Conservation (phyloP, 2,329 filamentous ascomycete species). For the Colletotrichum sp. region DNA sequence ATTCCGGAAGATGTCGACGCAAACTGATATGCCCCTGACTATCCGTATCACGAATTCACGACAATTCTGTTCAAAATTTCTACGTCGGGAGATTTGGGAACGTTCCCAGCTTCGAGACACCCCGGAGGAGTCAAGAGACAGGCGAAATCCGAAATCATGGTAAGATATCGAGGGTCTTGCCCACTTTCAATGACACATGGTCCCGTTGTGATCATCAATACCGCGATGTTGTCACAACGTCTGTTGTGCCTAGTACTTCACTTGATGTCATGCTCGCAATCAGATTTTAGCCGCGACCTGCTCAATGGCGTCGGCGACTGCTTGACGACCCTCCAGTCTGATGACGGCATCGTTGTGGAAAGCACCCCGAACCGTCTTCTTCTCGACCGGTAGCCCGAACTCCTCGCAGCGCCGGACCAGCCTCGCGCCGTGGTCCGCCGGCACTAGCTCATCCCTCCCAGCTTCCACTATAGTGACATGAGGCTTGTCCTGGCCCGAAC, state of each 20-base stretch:
- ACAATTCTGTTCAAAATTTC: neutral
- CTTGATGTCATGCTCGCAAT: slow-evolving; percentile 6
- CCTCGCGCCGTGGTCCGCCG: slow-evolving; percentile 50
- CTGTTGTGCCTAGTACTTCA: neutral
- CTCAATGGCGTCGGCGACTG: slow-evolving; percentile 50
- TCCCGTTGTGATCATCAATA: neutral
- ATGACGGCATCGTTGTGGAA: slow-evolving; percentile 64
- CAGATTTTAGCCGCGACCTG: slow-evolving; percentile 19
- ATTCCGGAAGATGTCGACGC: neutral
- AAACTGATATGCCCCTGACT: neutral
- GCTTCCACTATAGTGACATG: slow-evolving; percentile 52
- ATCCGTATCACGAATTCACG: neutral
- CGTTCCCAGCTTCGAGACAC: neutral
- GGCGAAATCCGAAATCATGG: neutral
- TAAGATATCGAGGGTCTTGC: neutral
- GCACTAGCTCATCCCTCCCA: slow-evolving; percentile 64
- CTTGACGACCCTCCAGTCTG: slow-evolving; percentile 46
- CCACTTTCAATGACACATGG: neutral
- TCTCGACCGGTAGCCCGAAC: slow-evolving; percentile 50
- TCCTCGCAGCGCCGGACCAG: slow-evolving; percentile 53
- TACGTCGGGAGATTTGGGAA: neutral
- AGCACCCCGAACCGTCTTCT: slow-evolving; percentile 49
- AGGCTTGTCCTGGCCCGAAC: slow-evolving; percentile 24
- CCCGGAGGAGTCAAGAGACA: neutral
- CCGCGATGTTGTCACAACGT: neutral